Conservation (phyloP, 2,329 filamentous ascomycete genomes). For the Botryotinia calthae region DNA sequence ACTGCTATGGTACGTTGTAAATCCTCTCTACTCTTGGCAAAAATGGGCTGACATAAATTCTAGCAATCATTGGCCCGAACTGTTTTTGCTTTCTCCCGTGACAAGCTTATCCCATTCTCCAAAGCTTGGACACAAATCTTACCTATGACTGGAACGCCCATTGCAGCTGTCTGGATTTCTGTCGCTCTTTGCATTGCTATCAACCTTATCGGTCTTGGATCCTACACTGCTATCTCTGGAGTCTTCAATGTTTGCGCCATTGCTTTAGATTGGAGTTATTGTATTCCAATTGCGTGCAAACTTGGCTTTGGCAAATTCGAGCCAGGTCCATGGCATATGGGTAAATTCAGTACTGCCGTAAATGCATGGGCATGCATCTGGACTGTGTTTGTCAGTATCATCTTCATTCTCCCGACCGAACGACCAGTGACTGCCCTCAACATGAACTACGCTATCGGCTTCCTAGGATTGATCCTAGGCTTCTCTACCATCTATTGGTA, state of each 20-base stretch:
- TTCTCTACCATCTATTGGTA: slow-evolving; percentile 48
- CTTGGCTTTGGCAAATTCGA: slow-evolving; percentile 48
- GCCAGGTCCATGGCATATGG: slow-evolving; percentile 53
- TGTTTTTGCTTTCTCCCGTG: slow-evolving; percentile 60
- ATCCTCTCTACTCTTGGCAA: slow-evolving; percentile 43
- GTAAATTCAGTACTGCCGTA: slow-evolving; percentile 42
- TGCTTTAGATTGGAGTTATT: slow-evolving; percentile 54
- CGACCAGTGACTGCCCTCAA: slow-evolving; percentile 45
- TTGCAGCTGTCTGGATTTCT: slow-evolving; percentile 59
- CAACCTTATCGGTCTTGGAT: slow-evolving; percentile 58
- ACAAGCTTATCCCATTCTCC: slow-evolving; percentile 55
- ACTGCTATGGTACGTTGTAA: slow-evolving; percentile 46
- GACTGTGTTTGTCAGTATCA: slow-evolving; percentile 53
- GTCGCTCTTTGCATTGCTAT: slow-evolving; percentile 54
- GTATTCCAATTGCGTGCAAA: slow-evolving; percentile 56
- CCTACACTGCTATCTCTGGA: slow-evolving; percentile 51
- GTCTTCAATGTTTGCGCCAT: slow-evolving; percentile 56
- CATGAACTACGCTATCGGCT: slow-evolving; percentile 57
- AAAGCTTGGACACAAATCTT: slow-evolving; percentile 55
- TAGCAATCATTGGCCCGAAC: slow-evolving; percentile 46
- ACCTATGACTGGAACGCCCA: slow-evolving; percentile 54
- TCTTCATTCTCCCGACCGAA: slow-evolving; percentile 52
- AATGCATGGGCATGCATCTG: slow-evolving; percentile 51
- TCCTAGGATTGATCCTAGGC: slow-evolving; percentile 47
- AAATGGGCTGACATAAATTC: slow-evolving; percentile 39